These are phyloP conservation scores for Syncephalis fuscata DNA, from an alignment of 371 early-diverging fungal genomes.

Conservation along the genomic window DNA sequence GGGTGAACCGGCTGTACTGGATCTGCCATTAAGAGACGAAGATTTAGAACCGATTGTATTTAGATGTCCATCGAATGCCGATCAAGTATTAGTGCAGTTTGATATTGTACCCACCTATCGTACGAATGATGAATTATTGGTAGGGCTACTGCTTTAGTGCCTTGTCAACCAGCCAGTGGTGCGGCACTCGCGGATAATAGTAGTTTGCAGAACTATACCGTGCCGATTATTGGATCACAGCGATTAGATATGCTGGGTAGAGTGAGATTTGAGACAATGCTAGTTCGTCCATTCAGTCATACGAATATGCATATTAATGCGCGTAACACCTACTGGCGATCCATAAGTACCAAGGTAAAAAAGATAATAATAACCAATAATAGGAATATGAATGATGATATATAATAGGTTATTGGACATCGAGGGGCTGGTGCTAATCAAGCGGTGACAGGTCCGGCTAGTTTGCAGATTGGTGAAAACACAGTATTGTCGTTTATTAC, in stretches of 20 bases:
- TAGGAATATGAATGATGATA: background rate
- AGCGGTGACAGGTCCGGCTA: conserved; percentile 15
- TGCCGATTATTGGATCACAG: conserved; percentile 32
- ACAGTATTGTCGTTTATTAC: conserved; percentile 81
- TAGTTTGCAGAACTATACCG: conserved; percentile 20
- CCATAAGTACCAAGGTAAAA: conserved; percentile 34
- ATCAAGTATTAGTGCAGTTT: conserved; percentile 37
- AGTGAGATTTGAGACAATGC: conserved; percentile 38
- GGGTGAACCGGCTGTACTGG: conserved; percentile 39
- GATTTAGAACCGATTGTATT: conserved; percentile 42
- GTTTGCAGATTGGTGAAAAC: conserved; percentile 83
- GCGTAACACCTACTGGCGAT: conserved; percentile 44
- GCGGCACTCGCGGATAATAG: background rate
- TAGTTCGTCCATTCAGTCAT: conserved; percentile 49
- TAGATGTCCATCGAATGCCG: conserved; percentile 21
- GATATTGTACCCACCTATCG: conserved; percentile 48
- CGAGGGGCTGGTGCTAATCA: conserved; percentile 89
- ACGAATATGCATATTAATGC: conserved; percentile 31
- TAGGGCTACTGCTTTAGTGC: conserved; percentile 33
- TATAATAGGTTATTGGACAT: conserved; percentile 68
- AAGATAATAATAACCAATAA: background rate
- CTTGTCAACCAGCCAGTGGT: conserved; percentile 15
- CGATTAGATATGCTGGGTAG: conserved; percentile 38
- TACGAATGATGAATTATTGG: conserved; percentile 25
- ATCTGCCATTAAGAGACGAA: conserved; percentile 27